Evolutionary conservation across 192 early-diverging fungal genomes (phyloP).

Genomic region (Podochytrium sp.): DNA sequence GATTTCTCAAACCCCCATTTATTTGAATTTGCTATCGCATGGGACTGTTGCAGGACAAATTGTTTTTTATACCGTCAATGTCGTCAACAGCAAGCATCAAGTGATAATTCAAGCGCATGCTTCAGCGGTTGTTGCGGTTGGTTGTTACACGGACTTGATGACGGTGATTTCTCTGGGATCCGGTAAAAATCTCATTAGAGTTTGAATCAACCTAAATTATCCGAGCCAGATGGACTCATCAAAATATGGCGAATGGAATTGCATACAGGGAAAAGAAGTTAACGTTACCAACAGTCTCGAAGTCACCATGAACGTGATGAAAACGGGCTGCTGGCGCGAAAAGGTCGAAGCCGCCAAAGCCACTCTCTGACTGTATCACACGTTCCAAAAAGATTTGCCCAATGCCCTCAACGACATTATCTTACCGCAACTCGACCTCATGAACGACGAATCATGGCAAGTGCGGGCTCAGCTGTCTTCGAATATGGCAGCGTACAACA

Average conservation of each 20-base stretch:
- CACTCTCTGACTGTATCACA: slow-evolving; percentile 32
- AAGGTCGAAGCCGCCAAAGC: slow-evolving; percentile 29
- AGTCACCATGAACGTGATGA: slow-evolving; percentile 37
- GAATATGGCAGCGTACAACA: slow-evolving; percentile 40
- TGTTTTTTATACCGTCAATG: slow-evolving; percentile 41
- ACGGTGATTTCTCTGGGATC: slow-evolving; percentile 35
- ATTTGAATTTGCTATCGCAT: background rate
- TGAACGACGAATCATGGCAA: slow-evolving; percentile 45
- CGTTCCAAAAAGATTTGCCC: slow-evolving; percentile 46
- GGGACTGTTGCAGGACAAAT: slow-evolving; percentile 59
- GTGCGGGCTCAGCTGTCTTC: slow-evolving; percentile 41
- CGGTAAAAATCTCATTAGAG: too few relatives aligned
- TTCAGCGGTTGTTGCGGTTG: slow-evolving; percentile 29
- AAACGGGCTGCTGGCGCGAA: slow-evolving; percentile 23
- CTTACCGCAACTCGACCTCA: slow-evolving; percentile 42
- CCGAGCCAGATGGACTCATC: slow-evolving; percentile 37
- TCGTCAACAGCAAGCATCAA: slow-evolving; percentile 34
- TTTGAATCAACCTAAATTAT: background rate
- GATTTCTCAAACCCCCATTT: background rate
- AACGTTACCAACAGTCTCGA: slow-evolving; percentile 35
- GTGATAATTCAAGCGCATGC: slow-evolving; percentile 45
- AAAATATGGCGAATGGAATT: slow-evolving; percentile 45
- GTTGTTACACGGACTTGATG: slow-evolving; percentile 25
- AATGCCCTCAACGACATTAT: slow-evolving; percentile 40
- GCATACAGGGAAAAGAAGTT: slow-evolving; percentile 34